A percentile compares a stretch with the other conserved stretches of the same genome.
Conservation (phyloP, 805 yeast species). For the Candida endomychidarum region DNA sequence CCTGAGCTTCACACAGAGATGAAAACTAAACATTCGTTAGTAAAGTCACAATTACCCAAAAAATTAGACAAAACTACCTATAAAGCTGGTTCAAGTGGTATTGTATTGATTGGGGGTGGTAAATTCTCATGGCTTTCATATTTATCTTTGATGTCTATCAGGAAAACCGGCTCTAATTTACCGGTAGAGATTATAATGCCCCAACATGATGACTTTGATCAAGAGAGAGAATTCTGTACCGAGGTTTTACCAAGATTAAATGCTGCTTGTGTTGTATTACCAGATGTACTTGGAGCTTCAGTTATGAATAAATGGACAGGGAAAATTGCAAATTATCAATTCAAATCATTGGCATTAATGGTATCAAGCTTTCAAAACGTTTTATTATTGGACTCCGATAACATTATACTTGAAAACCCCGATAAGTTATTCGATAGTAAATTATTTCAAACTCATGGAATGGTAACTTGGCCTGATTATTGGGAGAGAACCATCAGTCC, state of each 20-base stretch:
- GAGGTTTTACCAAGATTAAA: slow-evolving; percentile 57
- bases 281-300: slow-evolving; percentile 51
- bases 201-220: slow-evolving; percentile 29
- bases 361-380: slow-evolving; percentile 35
- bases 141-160: slow-evolving; percentile 28
- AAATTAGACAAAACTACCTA: slow-evolving; percentile 20
- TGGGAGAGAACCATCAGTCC: slow-evolving; percentile 42
- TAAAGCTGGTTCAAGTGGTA: slow-evolving; percentile 26
- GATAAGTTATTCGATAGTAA: slow-evolving; percentile 29
- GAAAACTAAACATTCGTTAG: slow-evolving; percentile 21
- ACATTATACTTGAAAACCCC: slow-evolving; percentile 29
- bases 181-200: slow-evolving; percentile 44
- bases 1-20: slow-evolving; percentile 23
- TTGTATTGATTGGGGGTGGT: slow-evolving; percentile 38
- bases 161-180: slow-evolving; percentile 37
- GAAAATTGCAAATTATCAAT: slow-evolving; percentile 63
- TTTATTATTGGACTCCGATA: slow-evolving; percentile 36
- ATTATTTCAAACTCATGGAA: slow-evolving; percentile 29
- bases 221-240: slow-evolving; percentile 48
- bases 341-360: slow-evolving; percentile 55
- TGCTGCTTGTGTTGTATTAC: slow-evolving; percentile 63
- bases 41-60: slow-evolving; percentile 24
- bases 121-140: slow-evolving; percentile 37
- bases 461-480: slow-evolving; percentile 46
- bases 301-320: slow-evolving; percentile 36